phyloP scores from a whole-genome alignment of 2,329 filamentous ascomycete genomes.

The Aspergillus ochraceoroseus region DNA sequence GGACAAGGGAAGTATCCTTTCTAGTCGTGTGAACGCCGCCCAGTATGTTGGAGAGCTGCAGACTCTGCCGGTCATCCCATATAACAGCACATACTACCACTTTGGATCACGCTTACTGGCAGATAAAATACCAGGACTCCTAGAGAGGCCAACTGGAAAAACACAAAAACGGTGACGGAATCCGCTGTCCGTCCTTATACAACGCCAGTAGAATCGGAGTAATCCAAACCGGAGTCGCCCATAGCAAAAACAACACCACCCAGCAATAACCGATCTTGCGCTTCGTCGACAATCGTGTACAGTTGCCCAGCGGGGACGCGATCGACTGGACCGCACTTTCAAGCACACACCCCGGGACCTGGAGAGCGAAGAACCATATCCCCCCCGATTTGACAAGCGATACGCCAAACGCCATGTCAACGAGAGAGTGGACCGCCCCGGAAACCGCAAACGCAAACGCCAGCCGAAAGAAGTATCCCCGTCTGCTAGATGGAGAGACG shows the following conservation, averaged over 20 bases:
- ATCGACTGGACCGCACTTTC: conserved; percentile 6
- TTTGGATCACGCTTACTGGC: conserved; percentile 61
- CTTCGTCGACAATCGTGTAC: not conserved
- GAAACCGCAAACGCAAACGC: conserved; percentile 18
- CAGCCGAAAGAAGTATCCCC: conserved; percentile 11
- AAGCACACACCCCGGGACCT: conserved; percentile 13
- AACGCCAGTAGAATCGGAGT: conserved; percentile 19
- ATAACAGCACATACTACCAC: conserved; percentile 49
- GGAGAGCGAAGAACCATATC: conserved; percentile 20
- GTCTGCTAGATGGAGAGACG: not conserved
- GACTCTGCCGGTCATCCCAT: conserved; percentile 59
- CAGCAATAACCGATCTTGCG: conserved; percentile 16
- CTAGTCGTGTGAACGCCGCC: conserved; percentile 64
- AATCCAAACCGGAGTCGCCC: conserved; percentile 19
- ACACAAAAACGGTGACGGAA: too few relatives aligned
- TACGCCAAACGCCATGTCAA: conserved; percentile 21
- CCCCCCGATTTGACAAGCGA: conserved; percentile 11
- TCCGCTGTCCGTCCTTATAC: conserved; percentile 13
- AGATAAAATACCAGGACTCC: too few relatives aligned
- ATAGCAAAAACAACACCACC: conserved; percentile 17
- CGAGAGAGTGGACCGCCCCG: conserved; percentile 16
- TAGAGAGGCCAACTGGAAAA: too few relatives aligned
- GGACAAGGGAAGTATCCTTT: conserved; percentile 60
- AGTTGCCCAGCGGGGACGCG: not conserved
- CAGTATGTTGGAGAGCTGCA: conserved; percentile 58